Conservation (phyloP, 345 rosid genomes). For the Lenwebbia sp. region DNA sequence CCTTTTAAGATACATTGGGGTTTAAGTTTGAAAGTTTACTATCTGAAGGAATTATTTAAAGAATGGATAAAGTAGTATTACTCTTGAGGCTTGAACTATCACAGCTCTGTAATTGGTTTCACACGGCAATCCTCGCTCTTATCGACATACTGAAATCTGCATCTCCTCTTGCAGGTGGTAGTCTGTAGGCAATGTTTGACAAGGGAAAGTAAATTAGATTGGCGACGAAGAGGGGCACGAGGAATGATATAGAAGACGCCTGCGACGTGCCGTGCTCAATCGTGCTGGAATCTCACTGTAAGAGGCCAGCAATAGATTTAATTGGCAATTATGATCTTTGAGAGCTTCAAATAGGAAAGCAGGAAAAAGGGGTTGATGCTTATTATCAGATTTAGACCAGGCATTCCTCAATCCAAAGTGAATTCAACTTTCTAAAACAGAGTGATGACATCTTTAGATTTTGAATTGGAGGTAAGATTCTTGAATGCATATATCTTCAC, state of each 20-base stretch:
- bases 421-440: not conserved
- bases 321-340: not conserved
- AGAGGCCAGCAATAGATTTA: not conserved
- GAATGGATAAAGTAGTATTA: not conserved
- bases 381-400: not conserved
- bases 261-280: not conserved
- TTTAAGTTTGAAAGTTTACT: not conserved
- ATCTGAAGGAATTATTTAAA: not conserved
- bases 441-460: not conserved
- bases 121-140: not conserved
- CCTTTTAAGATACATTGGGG: not conserved
- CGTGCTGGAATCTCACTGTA: not conserved
- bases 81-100: not conserved
- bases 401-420: not conserved
- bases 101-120: not conserved
- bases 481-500: not conserved
- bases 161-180: not conserved
- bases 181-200: not conserved
- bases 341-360: not conserved
- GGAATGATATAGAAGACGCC: slow-evolving; percentile 6
- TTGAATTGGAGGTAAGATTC: not conserved
- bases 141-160: not conserved
- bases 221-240: not conserved
- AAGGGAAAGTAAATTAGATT: not conserved
- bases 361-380: not conserved